Percentiles rank a stretch among this genome's conserved stretches.
These are phyloP conservation scores for Pneumocystis sp. DNA, from an alignment of 1,139 yeast species.

Conservation along the genomic window DNA sequence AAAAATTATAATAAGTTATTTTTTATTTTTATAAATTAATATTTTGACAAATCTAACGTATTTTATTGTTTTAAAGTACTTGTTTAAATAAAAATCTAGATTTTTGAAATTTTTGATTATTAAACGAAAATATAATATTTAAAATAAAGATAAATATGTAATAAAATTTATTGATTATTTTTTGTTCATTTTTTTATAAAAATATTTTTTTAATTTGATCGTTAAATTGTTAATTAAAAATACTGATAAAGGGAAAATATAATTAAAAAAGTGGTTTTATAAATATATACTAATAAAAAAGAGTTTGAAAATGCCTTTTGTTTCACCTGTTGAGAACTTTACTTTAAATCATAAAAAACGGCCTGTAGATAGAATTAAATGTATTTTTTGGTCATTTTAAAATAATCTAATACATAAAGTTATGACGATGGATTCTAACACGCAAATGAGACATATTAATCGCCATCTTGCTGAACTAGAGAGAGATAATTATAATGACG, in stretches of 20 bases:
- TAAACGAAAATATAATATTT: background rate
- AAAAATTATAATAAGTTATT: too few species aligned
- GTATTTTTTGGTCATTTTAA: background rate
- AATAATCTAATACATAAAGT: background rate
- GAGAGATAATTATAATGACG: constrained; percentile 27
- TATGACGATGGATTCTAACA: background rate
- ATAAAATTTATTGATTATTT: background rate
- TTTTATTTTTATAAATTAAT: too few species aligned
- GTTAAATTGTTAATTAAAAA: background rate
- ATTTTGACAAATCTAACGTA: too few species aligned
- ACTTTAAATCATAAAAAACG: background rate
- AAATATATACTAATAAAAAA: background rate
- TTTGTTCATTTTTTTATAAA: background rate
- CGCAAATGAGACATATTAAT: constrained; percentile 16
- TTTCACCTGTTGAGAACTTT: background rate
- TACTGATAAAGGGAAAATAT: background rate
- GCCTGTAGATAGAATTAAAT: background rate
- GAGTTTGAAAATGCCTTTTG: background rate
- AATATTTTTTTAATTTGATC: background rate
- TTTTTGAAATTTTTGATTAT: background rate
- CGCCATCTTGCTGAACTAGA: constrained; percentile 28
- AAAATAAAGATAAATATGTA: too few species aligned
- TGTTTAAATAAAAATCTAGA: background rate
- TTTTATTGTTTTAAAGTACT: too few species aligned
- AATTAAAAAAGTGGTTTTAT: background rate